phyloP scores from a whole-genome alignment of 2,329 filamentous ascomycete species.

The Didymella lethalis region DNA sequence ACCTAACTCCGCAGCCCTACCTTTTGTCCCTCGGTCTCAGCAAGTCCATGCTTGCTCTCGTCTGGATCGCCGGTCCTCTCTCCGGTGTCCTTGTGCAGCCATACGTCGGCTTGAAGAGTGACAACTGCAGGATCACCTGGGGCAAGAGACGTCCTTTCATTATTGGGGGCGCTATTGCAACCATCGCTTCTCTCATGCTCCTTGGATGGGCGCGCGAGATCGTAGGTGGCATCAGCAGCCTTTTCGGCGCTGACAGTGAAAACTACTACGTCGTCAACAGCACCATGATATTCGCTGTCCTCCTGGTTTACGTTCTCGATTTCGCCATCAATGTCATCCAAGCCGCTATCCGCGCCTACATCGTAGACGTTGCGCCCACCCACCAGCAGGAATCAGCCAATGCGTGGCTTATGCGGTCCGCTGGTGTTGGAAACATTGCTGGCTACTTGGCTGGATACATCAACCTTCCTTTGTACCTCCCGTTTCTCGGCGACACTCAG shows the following conservation, averaged over 20 bases:
- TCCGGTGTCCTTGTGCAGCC: conserved; percentile 63
- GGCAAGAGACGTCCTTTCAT: conserved; percentile 63
- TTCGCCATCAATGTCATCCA: conserved; percentile 97
- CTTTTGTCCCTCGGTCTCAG: conserved; percentile 61
- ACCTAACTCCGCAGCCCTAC: conserved; percentile 53
- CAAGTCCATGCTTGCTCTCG: conserved; percentile 60
- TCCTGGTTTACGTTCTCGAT: conserved; percentile 89
- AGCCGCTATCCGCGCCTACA: conserved; percentile 88
- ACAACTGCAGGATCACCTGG: conserved; percentile 58
- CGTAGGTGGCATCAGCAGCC: conserved; percentile 69
- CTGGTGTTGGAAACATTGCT: conserved; percentile 87
- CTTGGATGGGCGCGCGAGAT: conserved; percentile 61
- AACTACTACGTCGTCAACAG: conserved; percentile 69
- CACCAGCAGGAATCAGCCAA: conserved; percentile 96
- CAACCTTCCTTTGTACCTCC: conserved; percentile 75
- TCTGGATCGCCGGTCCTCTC: conserved; percentile 65
- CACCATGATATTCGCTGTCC: conserved; percentile 79
- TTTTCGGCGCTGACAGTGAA: conserved; percentile 75
- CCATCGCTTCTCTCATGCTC: conserved; percentile 58
- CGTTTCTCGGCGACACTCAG: conserved; percentile 85
- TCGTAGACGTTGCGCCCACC: conserved; percentile 88
- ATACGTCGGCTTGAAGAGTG: conserved; percentile 62
- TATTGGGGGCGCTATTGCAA: conserved; percentile 58
- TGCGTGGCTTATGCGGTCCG: conserved; percentile 88
- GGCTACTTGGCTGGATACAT: conserved; percentile 89